Conservation (phyloP, 2,329 filamentous ascomycete species). For the Aspergillus vadensis region DNA sequence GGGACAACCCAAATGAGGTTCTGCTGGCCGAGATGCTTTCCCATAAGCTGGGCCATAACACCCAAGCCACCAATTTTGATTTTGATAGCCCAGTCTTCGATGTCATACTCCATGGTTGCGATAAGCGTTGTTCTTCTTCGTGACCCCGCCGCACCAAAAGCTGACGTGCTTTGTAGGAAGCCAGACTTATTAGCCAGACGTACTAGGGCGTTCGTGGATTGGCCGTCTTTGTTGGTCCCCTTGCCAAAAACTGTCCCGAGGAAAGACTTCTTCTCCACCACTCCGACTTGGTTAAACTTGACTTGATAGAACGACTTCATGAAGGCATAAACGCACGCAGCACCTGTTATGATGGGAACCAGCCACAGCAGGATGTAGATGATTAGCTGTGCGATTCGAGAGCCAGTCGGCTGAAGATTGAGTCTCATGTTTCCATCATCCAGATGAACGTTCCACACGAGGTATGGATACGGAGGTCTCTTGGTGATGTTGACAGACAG, state of each 20-base stretch:
- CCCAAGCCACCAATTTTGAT: conserved; percentile 72
- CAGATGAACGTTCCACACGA: conserved; percentile 58
- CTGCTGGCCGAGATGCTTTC: conserved; percentile 64
- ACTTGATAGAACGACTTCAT: conserved; percentile 64
- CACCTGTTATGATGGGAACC: conserved; percentile 55
- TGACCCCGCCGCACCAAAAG: conserved; percentile 36
- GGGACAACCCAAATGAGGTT: conserved; percentile 68
- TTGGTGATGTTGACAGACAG: conserved; percentile 62
- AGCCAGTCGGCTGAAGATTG: conserved; percentile 56
- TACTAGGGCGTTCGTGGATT: conserved; percentile 38
- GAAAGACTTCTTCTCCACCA: conserved; percentile 52
- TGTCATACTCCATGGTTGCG: conserved; percentile 72
- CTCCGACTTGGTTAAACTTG: conserved; percentile 63
- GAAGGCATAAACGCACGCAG: conserved; percentile 57
- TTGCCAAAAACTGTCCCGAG: conserved; percentile 41
- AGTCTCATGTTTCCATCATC: conserved; percentile 59
- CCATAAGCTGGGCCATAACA: conserved; percentile 71
- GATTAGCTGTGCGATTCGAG: conserved; percentile 55
- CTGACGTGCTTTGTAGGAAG: conserved; percentile 41
- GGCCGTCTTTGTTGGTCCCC: conserved; percentile 36
- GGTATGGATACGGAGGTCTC: conserved; percentile 55
- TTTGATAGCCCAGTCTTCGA: conserved; percentile 69
- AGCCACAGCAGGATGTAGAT: conserved; percentile 58
- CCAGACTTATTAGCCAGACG: conserved; percentile 39
- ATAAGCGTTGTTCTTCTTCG: conserved; percentile 61